Evolutionary conservation across 176 grass and related monocot genomes (phyloP).

Genomic region (Musa troglodytarum): DNA sequence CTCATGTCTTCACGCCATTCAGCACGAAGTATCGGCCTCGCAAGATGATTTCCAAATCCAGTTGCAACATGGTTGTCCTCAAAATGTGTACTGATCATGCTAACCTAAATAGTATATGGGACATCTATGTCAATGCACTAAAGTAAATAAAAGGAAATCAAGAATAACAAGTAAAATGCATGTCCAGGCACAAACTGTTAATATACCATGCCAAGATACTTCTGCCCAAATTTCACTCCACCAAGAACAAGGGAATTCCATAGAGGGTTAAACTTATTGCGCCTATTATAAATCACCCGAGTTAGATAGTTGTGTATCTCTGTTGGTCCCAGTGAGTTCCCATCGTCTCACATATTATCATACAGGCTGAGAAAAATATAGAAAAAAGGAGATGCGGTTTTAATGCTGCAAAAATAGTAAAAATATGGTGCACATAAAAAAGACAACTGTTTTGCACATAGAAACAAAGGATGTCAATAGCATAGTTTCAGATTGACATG

Average conservation of each 20-base stretch:
- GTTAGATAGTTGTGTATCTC: slow-evolving; percentile 85
- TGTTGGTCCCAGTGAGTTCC: slow-evolving; percentile 93
- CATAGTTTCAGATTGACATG: neutral
- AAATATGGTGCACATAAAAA: too few species aligned
- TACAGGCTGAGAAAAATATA: slow-evolving; percentile 42
- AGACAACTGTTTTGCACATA: too few species aligned
- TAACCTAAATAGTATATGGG: slow-evolving; percentile 41
- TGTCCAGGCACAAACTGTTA: too few species aligned
- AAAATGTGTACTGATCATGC: slow-evolving; percentile 94
- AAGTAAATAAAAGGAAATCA: neutral
- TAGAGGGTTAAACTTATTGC: slow-evolving; percentile 96
- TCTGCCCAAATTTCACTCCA: slow-evolving; percentile 89
- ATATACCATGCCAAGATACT: slow-evolving; percentile 92
- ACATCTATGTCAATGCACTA: too few species aligned
- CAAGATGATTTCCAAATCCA: slow-evolving; percentile 94
- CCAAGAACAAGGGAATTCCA: slow-evolving; percentile 91
- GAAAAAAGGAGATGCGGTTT: too few species aligned
- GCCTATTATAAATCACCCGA: slow-evolving; percentile 90
- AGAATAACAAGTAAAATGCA: neutral
- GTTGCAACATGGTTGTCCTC: slow-evolving; percentile 92
- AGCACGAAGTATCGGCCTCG: slow-evolving; percentile 77
- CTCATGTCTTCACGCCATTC: slow-evolving; percentile 91
- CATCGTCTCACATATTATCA: slow-evolving; percentile 99
- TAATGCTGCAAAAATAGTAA: too few species aligned
- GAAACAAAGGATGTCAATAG: neutral